Base-by-base conservation (phyloP, 225 moss, liverwort and hornwort species). In the Anthoceros angustus region DNA sequence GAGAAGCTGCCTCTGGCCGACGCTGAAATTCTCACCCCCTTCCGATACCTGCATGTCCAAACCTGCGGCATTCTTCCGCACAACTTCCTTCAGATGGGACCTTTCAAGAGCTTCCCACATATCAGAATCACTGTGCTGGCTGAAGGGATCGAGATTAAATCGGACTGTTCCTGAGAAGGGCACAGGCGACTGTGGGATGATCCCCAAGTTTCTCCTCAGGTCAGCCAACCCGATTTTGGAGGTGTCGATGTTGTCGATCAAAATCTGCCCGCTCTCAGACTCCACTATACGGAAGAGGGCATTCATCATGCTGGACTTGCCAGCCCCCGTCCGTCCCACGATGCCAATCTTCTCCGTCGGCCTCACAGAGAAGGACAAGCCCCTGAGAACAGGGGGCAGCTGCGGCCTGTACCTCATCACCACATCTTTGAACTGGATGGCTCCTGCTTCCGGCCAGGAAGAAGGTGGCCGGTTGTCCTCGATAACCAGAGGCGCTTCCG, bases 11-110 rank as follows among this genome's bases (percentile, higher is more conserved):
- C 90, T 77, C 62, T 94, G 94, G 66, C 94, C 94, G 26, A 94
- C 94, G 66, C 90, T 88, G 73, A 87, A 90, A 69, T 94, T 94
- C 70, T 94, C 94, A 40, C 94, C 94, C 24, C 94, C 90, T 72
- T 94, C 94, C 42, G 79, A 72, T 6, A 94, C 90, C 81, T 86
- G 80, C 67, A 86, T 81, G 64, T 90, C 86, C 41, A 94, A 80
- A 65, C 90, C 94, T 65, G 77, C 69, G 41, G 80, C 70, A 41
- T 82, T 86, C 60, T 90, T 79, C 71, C 83, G 74, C 32, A 94
- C 70, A 41, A 90, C 90, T 43, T 94, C 94, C 68, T 94, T 94
- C 63, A 94, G 71, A 77, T 94, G 90, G 70, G 90, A 86, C 77
- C 94, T 77, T 64, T 94, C 94, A 62, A 90, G 78, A 21, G 94